Percentiles rank a stretch among this genome's conserved stretches.
phyloP scores from a whole-genome alignment of 148 eudicot species.

The Rhododendron ferrugineum region DNA sequence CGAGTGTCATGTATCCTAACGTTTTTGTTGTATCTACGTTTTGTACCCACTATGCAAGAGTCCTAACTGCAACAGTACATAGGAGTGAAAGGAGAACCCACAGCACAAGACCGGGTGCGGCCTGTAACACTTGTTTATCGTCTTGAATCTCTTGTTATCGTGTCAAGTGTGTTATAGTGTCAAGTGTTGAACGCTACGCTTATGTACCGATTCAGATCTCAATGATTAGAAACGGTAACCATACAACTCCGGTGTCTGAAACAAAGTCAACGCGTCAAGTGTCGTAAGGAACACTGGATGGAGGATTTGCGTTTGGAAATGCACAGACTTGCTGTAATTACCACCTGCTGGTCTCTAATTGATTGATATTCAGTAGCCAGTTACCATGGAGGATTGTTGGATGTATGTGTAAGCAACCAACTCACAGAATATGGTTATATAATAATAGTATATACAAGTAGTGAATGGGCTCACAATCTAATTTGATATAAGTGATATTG shows the following conservation, averaged over 20 bases:
- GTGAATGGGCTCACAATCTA: not conserved
- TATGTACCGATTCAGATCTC: not conserved
- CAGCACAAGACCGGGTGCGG: not conserved
- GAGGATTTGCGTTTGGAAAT: not conserved
- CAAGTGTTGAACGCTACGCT: not conserved
- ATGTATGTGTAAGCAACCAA: not conserved
- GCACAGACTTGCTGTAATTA: not conserved
- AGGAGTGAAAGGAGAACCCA: not conserved
- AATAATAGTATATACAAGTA: not conserved
- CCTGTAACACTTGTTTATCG: not conserved
- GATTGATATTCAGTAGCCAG: not conserved
- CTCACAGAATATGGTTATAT: not conserved
- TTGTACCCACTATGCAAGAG: not conserved
- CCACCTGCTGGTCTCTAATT: not conserved
- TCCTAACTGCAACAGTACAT: not conserved
- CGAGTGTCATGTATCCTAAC: too few relatives aligned
- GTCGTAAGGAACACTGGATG: not conserved
- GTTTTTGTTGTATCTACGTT: not conserved
- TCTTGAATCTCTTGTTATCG: not conserved
- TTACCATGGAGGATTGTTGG: not conserved
- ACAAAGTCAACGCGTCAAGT: not conserved
- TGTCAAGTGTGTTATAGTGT: not conserved
- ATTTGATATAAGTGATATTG: not conserved
- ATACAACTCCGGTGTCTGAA: not conserved
- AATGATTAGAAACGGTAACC: not conserved